phyloP scores from a whole-genome alignment of 2,329 filamentous ascomycete species.

The Phaeophleospora eucalypticola region DNA sequence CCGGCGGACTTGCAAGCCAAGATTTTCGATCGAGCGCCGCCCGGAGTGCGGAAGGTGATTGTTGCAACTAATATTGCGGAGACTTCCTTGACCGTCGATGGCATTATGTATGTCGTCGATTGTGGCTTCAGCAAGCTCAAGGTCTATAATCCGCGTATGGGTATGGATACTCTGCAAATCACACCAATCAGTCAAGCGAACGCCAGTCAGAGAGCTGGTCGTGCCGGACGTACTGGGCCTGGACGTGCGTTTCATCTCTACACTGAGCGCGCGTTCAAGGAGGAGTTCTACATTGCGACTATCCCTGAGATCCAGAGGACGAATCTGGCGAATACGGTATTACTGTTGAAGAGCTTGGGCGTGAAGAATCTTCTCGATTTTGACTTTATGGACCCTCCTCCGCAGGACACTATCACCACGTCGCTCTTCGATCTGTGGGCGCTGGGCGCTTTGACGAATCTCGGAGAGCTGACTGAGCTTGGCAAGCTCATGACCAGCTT shows the following conservation, averaged over 20 bases:
- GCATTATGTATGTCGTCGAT: conserved; percentile 99
- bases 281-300: conserved; percentile 93
- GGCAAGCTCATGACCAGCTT: conserved; percentile 94
- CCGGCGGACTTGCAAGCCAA: conserved; percentile 95
- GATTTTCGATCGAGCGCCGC: conserved; percentile 88
- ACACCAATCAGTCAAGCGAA: conserved; percentile 98
- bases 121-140: conserved; percentile 95
- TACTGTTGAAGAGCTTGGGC: conserved; percentile 89
- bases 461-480: conserved; percentile 83
- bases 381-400: conserved; percentile 98
- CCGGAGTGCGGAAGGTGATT: conserved; percentile 93
- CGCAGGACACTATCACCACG: conserved; percentile 95
- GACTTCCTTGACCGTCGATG: conserved; percentile 94
- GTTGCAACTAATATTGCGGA: conserved; percentile 98
- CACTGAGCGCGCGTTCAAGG: conserved; percentile 90
- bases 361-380: conserved; percentile 94
- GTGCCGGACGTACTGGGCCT: conserved; percentile 88
- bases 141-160: conserved; percentile 98
- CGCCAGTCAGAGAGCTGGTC: conserved; percentile 84
- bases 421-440: conserved; percentile 98
- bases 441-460: conserved; percentile 84
- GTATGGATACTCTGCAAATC: conserved; percentile 97
- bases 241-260: conserved; percentile 93
- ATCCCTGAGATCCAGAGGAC: conserved; percentile 98
- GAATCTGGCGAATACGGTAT: conserved; percentile 89